Base-by-base conservation (phyloP, 352 stramenopile species). In the Globisporangium parvum region DNA sequence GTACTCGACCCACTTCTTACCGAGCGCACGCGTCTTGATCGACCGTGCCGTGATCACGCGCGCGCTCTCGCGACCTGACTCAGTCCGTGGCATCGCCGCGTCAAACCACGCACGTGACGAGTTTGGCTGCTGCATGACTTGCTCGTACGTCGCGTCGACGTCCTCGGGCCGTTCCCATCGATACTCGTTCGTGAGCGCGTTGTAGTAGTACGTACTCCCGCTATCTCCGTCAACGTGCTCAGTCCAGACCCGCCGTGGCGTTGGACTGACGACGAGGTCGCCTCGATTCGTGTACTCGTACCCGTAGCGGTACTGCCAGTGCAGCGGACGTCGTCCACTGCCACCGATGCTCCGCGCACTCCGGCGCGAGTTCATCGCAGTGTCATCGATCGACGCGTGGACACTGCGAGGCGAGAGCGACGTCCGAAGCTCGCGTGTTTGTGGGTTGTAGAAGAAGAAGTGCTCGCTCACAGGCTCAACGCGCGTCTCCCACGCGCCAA, bases 1-100 rank as follows among this genome's bases (percentile, higher is more conserved):
- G 46, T 77, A 71, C 57, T 97, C 86, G 47, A 93, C 62, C 90
- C 90, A 97, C 42, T 88, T 87, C 49, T 75, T 77, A 18, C 77
- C 80, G 3, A 91, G 66, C 15, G 59, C 45, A 18, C 78, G 75
- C 24, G 57, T 63, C 39, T 75, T 81, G 24, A 60, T 31, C 31
- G 63, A 70, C 35, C 71, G 65, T 39, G 66, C 46, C 24, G 71
- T 76, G 28, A 85, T 45, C 21, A 47, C n/a, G 1, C 41, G 40
- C 23, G 49, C 28, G 26, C 31, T 73, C 28, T 46, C 62, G 24
- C 15, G 31, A 33, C 45, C 28, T 26, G 4, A 33, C 39, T 55
- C 35, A 51, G 53, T n/a, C 68, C 55, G 39, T 44, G 45, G 47
- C 63, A 60, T 28, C 9, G 33, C 55, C 21, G 66, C 60, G 21